Conservation (phyloP, 2,329 filamentous ascomycete species). For the Myriosclerotinia scirpicola region DNA sequence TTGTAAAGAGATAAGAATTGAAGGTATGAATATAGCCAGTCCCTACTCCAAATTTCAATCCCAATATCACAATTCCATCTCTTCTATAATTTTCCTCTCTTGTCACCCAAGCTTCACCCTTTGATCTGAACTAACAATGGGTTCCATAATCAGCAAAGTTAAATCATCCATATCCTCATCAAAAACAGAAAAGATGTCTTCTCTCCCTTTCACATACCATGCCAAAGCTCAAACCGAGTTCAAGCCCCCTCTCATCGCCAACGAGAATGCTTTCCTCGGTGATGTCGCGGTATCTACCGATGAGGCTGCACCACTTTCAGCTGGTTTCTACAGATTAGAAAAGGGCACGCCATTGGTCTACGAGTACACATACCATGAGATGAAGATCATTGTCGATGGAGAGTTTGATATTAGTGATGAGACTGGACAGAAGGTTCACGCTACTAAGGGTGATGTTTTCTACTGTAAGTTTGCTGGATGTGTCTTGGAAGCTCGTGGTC, state of each 20-base stretch:
- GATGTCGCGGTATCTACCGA: slow-evolving; percentile 53
- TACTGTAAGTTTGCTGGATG: slow-evolving; percentile 45
- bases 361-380: slow-evolving; percentile 64
- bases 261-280: slow-evolving; percentile 62
- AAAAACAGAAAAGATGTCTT: slow-evolving; percentile 30
- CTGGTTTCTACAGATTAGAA: slow-evolving; percentile 62
- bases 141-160: slow-evolving; percentile 39
- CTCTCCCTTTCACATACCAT: slow-evolving; percentile 46
- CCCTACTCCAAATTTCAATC: neutral
- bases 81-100: slow-evolving; percentile 6
- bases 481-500: neutral
- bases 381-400: slow-evolving; percentile 67
- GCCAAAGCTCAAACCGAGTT: slow-evolving; percentile 54
- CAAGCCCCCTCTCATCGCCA: slow-evolving; percentile 61
- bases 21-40: slow-evolving; percentile 26
- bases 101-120: neutral
- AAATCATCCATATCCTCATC: slow-evolving; percentile 28
- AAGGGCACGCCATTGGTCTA: slow-evolving; percentile 63
- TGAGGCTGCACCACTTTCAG: slow-evolving; percentile 54
- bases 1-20: slow-evolving; percentile 24
- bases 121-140: slow-evolving; percentile 36
- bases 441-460: slow-evolving; percentile 60
- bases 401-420: slow-evolving; percentile 61
- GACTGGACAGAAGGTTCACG: slow-evolving; percentile 57
- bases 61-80: neutral